Percentiles rank a stretch among this genome's conserved stretches.
phyloP scores from a whole-genome alignment of 139 green algal species.

The Deuterostichococcus epilithicus region DNA sequence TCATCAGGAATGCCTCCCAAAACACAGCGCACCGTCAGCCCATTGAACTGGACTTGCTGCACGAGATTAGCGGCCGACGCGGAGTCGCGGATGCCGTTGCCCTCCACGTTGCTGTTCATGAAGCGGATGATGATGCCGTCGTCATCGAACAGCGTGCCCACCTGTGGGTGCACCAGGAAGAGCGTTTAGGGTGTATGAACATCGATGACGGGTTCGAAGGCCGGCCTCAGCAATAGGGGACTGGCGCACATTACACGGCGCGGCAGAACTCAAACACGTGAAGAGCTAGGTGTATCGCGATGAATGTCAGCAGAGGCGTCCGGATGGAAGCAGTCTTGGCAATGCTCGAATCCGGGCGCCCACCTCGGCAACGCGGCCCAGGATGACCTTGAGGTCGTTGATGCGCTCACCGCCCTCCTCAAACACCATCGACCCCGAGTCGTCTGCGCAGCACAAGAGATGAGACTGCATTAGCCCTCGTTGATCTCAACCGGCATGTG shows the following conservation, averaged over 20 bases:
- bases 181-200: no score
- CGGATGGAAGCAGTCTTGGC: neutral
- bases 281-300: neutral
- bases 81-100: neutral
- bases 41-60: conserved; percentile 12
- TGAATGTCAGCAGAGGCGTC: neutral
- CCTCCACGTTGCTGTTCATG: conserved; percentile 11
- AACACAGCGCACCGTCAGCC: neutral
- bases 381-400: conserved; percentile 21
- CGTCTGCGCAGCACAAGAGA: neutral
- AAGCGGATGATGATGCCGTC: conserved; percentile 23
- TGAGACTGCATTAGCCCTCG: no score
- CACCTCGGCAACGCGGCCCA: conserved; percentile 13
- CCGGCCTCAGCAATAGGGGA: no score
- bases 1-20: no score
- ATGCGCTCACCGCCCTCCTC: conserved; percentile 20
- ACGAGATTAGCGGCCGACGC: neutral
- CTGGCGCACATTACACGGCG: no score
- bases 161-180: no score
- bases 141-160: conserved; percentile 25
- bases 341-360: no score
- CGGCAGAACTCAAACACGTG: neutral
- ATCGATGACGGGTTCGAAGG: no score
- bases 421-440: conserved; percentile 10
- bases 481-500: no score